Conservation (phyloP, 129 eudicot species). For the Heracleum sosnowskyi region DNA sequence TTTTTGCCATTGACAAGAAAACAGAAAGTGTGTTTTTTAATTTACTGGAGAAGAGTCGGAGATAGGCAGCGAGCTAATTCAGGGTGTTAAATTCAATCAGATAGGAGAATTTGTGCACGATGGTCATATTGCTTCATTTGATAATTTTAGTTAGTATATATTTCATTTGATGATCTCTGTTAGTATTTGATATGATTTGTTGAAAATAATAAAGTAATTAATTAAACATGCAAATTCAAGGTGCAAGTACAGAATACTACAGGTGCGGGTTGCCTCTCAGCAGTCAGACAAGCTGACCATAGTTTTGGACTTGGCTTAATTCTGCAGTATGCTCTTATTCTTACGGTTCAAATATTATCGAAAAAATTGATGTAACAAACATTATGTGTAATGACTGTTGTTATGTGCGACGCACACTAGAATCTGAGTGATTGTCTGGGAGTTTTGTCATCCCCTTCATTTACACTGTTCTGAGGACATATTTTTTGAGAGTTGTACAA, state of each 20-base stretch:
- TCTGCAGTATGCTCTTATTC: neutral
- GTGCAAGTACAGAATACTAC: neutral
- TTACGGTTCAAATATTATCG: too few species aligned
- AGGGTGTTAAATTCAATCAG: neutral
- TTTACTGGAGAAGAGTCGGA: too few species aligned
- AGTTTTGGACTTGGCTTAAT: neutral
- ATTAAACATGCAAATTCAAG: neutral
- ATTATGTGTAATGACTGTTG: neutral
- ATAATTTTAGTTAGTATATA: too few species aligned
- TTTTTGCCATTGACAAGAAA: too few species aligned
- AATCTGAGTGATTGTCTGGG: neutral
- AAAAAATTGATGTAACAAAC: too few species aligned
- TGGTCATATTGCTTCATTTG: neutral
- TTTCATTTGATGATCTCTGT: too few species aligned
- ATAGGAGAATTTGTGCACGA: neutral
- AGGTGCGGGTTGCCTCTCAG: neutral
- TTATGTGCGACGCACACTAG: neutral
- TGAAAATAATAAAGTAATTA: too few species aligned
- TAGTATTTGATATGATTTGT: neutral
- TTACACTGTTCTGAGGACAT: too few species aligned
- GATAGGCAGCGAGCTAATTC: too few species aligned
- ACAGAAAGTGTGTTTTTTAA: too few species aligned
- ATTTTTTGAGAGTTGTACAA: too few species aligned
- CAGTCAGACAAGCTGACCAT: neutral
- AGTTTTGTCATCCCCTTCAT: too few species aligned